These are phyloP conservation scores for Trematosphaeria pertusa DNA, from an alignment of 2,329 filamentous ascomycete genomes.

Conservation along the genomic window DNA sequence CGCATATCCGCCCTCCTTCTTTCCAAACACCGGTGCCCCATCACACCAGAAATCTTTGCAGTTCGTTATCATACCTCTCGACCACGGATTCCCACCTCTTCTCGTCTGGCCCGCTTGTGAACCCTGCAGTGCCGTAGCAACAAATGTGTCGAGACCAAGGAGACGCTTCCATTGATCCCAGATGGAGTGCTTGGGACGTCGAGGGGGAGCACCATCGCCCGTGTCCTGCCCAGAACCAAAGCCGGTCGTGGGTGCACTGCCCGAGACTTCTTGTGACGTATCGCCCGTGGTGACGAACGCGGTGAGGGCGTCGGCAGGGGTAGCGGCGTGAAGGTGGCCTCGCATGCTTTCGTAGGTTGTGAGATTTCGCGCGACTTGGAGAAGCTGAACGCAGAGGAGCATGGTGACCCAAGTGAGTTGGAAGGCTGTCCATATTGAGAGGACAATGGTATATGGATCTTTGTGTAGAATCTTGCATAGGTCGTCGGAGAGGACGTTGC, in stretches of 20 bases:
- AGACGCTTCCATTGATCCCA: slow-evolving; percentile 82
- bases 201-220: slow-evolving; percentile 40
- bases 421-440: slow-evolving; percentile 78
- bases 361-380: slow-evolving; percentile 90
- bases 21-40: slow-evolving; percentile 79
- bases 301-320: slow-evolving; percentile 66
- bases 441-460: slow-evolving; percentile 82
- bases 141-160: slow-evolving; percentile 90
- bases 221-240: slow-evolving; percentile 67
- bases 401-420: slow-evolving; percentile 98
- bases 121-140: slow-evolving; percentile 84
- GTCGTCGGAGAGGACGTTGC: slow-evolving; percentile 76
- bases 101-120: slow-evolving; percentile 56
- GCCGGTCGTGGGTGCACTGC: slow-evolving; percentile 55
- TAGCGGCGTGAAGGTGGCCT: slow-evolving; percentile 69
- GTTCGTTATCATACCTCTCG: slow-evolving; percentile 81
- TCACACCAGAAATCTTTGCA: slow-evolving; percentile 98
- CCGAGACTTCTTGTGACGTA: slow-evolving; percentile 63
- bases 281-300: slow-evolving; percentile 78
- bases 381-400: slow-evolving; percentile 90
- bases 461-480: slow-evolving; percentile 80
- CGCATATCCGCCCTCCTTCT: slow-evolving; percentile 74
- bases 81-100: slow-evolving; percentile 78
- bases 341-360: slow-evolving; percentile 98
- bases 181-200: slow-evolving; percentile 66